These are phyloP conservation scores for Noccaea caerulescens DNA, from an alignment of 345 rosid genomes.

Conservation along the genomic window DNA sequence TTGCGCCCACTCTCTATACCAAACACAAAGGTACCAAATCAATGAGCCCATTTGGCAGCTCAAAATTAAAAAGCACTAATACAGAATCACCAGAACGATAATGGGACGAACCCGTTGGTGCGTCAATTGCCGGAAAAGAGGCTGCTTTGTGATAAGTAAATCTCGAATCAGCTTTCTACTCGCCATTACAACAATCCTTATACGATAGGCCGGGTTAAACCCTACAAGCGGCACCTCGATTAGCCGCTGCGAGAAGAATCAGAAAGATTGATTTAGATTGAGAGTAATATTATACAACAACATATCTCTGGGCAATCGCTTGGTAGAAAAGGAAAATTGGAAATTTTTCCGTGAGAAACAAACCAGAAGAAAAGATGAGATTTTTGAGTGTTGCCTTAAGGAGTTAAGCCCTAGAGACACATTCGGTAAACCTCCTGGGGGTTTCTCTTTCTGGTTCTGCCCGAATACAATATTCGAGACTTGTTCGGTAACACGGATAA, in stretches of 20 bases:
- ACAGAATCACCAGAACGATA: not conserved
- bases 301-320: not conserved
- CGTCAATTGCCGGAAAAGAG: slow-evolving; percentile 46
- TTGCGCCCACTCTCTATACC: slow-evolving; percentile 50
- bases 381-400: slow-evolving; percentile 12
- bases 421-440: slow-evolving; percentile 18
- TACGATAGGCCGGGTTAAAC: not conserved
- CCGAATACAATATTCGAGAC: not conserved
- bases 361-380: slow-evolving; percentile 21
- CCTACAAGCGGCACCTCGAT: slow-evolving; percentile 10
- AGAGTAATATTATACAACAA: not conserved
- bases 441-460: slow-evolving; percentile 20
- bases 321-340: not conserved
- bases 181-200: slow-evolving; percentile 57
- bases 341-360: slow-evolving; percentile 29
- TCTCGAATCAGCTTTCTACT: slow-evolving; percentile 79
- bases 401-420: slow-evolving; percentile 29
- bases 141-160: slow-evolving; percentile 56
- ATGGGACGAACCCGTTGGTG: slow-evolving; percentile 54
- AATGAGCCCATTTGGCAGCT: not conserved
- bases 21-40: slow-evolving; percentile 25
- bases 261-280: slow-evolving; percentile 8
- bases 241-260: slow-evolving; percentile 23
- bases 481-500: slow-evolving; percentile 21
- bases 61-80: slow-evolving; percentile 21